Evolutionary conservation across 176 grass and related monocot genomes (phyloP).

Genomic region (Typha latifolia): DNA sequence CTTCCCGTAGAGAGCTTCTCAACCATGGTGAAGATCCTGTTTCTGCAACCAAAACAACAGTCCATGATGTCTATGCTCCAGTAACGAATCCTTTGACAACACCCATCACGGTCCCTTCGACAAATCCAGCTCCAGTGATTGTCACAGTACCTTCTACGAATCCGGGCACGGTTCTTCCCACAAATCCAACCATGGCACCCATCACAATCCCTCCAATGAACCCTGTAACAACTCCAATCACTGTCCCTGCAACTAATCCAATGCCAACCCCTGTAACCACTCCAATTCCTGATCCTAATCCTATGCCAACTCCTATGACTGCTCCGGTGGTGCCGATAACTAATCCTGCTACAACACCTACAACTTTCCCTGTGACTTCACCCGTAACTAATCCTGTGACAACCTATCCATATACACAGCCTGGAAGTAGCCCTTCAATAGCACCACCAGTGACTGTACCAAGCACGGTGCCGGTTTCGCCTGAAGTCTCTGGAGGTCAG

Average conservation of each 20-base stretch:
- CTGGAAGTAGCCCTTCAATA: background rate
- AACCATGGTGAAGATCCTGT: background rate
- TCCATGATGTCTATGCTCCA: constrained; percentile 26
- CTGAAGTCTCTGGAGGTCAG: constrained; percentile 28
- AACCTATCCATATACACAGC: constrained; percentile 38
- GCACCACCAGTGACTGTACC: constrained; percentile 33
- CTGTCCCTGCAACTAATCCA: constrained; percentile 28
- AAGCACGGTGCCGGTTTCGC: constrained; percentile 21
- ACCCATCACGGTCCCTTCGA: constrained; percentile 19
- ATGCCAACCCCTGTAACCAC: constrained; percentile 12
- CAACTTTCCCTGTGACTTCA: constrained; percentile 32
- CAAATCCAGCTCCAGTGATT: background rate
- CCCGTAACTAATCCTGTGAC: constrained; percentile 64
- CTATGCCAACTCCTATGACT: constrained; percentile 27
- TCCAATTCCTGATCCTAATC: constrained; percentile 31
- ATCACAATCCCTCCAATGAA: constrained; percentile 58
- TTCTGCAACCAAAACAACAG: constrained; percentile 18
- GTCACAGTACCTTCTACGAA: constrained; percentile 7
- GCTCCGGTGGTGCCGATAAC: constrained; percentile 40
- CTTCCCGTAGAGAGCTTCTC: background rate
- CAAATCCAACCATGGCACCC: constrained; percentile 36
- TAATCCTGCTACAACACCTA: constrained; percentile 60
- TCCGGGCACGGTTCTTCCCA: constrained; percentile 28
- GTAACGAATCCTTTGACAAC: constrained; percentile 16
- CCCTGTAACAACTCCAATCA: constrained; percentile 55